Percentiles rank a stretch among this genome's conserved stretches.
Conservation (phyloP, 148 eudicot genomes). For the Rhododendron molle region DNA sequence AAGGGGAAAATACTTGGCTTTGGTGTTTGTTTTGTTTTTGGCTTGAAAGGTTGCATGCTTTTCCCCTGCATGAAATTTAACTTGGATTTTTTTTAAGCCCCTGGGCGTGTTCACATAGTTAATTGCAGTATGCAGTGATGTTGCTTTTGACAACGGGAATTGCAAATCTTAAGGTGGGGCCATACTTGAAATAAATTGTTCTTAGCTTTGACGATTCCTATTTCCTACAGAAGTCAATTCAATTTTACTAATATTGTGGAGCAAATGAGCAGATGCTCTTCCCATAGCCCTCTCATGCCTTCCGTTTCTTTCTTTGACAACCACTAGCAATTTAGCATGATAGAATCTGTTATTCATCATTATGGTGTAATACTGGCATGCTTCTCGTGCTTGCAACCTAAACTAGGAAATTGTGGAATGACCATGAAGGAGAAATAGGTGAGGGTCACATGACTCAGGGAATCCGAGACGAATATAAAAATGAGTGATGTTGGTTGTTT, state of each 20-base stretch:
- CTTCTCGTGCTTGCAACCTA: neutral
- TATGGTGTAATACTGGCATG: neutral
- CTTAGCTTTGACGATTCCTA: neutral
- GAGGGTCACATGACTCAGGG: neutral
- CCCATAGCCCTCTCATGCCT: neutral
- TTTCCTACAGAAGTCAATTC: neutral
- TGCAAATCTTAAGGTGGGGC: neutral
- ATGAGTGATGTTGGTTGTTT: neutral
- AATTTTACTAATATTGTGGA: neutral
- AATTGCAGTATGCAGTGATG: neutral
- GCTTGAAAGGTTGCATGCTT: neutral
- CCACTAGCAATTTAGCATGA: neutral
- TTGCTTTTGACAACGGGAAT: neutral
- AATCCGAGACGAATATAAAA: neutral
- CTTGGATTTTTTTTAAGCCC: neutral
- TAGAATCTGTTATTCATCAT: neutral
- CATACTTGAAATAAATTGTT: neutral
- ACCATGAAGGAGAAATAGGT: neutral
- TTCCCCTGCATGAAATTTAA: neutral
- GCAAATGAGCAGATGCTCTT: neutral
- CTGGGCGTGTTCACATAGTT: neutral
- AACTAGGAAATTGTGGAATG: neutral
- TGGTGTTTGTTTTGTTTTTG: neutral
- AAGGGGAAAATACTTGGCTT: neutral
- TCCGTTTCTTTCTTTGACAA: neutral